phyloP scores from a whole-genome alignment of 2,329 filamentous ascomycete species.

The Phoma sp. region DNA sequence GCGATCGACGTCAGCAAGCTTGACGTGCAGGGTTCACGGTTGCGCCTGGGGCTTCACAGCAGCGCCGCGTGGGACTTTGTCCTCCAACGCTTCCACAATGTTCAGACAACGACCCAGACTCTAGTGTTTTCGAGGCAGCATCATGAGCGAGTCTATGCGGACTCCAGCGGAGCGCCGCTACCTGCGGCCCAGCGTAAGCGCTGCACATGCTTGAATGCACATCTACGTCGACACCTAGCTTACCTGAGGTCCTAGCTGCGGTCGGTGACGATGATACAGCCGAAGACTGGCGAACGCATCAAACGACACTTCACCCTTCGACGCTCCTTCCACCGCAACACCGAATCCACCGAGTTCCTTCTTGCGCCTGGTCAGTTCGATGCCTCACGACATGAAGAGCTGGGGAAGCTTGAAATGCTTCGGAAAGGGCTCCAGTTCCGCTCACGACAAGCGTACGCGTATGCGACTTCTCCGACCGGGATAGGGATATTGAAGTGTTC shows the following conservation, averaged over 20 bases:
- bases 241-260: slow-evolving; percentile 62
- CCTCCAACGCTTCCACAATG: slow-evolving; percentile 12
- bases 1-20: slow-evolving; percentile 16
- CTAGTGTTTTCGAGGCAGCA: slow-evolving; percentile 2
- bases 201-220: slow-evolving; percentile 5
- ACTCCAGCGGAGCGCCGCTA: slow-evolving; percentile 44
- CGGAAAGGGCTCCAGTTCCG: slow-evolving; percentile 44
- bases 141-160: slow-evolving; percentile 41
- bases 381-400: slow-evolving; percentile 35
- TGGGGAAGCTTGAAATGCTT: slow-evolving; percentile 42
- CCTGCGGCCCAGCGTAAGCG: slow-evolving; percentile 45
- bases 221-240: slow-evolving; percentile 15
- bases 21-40: slow-evolving; percentile 10
- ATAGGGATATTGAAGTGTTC: slow-evolving; percentile 89
- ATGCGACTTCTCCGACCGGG: slow-evolving; percentile 74
- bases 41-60: slow-evolving; percentile 9
- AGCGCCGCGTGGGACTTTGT: background rate
- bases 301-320: slow-evolving; percentile 80
- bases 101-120: slow-evolving; percentile 9
- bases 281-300: slow-evolving; percentile 82
- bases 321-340: slow-evolving; percentile 48
- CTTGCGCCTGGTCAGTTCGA: slow-evolving; percentile 39
- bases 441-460: slow-evolving; percentile 57
- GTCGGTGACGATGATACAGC: slow-evolving; percentile 86
- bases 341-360: slow-evolving; percentile 52